Conservation (phyloP, 148 eudicot genomes). For the Fagopyrum homotropicum region DNA sequence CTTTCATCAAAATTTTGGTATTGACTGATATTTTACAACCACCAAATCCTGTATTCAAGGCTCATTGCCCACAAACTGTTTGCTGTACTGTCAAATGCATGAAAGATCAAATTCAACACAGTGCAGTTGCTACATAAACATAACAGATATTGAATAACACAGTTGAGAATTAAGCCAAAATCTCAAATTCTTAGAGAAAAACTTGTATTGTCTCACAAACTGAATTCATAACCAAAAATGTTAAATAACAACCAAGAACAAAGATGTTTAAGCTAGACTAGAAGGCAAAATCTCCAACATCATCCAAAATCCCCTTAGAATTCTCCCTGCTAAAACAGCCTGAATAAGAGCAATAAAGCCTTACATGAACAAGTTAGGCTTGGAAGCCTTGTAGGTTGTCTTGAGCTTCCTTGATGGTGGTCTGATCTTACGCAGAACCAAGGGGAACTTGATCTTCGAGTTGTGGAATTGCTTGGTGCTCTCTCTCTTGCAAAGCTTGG, state of each 20-base stretch:
- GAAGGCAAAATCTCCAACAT: not conserved
- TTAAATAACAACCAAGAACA: not conserved
- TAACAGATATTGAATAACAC: not conserved
- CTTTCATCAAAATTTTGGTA: too few species aligned
- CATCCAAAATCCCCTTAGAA: not conserved
- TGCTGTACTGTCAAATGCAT: too few species aligned
- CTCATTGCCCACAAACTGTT: too few species aligned
- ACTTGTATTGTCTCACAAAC: not conserved
- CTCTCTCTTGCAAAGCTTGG: conserved; percentile 82
- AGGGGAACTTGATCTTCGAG: conserved; percentile 66
- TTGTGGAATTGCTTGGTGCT: conserved; percentile 73
- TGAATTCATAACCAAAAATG: not conserved
- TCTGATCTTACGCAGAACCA: conserved; percentile 70
- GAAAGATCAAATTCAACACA: too few species aligned
- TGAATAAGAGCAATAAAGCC: not conserved
- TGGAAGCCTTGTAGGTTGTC: conserved; percentile 84
- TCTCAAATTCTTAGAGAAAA: not conserved
- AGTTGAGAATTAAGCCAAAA: not conserved
- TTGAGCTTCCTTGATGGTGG: conserved; percentile 80
- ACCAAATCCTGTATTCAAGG: too few species aligned
- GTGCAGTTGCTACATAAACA: too few species aligned
- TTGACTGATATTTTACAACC: too few species aligned
- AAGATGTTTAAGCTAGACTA: conserved; percentile 4
- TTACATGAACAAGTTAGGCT: conserved; percentile 81
- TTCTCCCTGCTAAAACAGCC: not conserved